phyloP scores from a whole-genome alignment of 352 stramenopile species.

The Phytophthora crassamura region DNA sequence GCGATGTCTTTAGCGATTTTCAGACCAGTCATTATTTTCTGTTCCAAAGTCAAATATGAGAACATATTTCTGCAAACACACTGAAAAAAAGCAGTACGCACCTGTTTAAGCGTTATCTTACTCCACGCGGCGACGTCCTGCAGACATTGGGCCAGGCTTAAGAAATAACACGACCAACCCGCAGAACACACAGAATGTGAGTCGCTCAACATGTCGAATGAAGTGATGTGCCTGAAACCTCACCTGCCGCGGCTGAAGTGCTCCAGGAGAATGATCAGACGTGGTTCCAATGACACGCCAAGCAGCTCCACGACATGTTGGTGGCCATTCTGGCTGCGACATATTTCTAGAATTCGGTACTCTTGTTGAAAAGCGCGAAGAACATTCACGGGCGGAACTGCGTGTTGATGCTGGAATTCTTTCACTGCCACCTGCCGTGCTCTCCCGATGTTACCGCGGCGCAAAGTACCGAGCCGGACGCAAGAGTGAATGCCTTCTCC shows the following conservation, averaged over 20 bases:
- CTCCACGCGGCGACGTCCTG: constrained; percentile 33
- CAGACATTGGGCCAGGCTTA: constrained; percentile 45
- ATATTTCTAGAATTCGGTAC: constrained; percentile 35
- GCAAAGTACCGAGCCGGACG: constrained; percentile 30
- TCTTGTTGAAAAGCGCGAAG: constrained; percentile 46
- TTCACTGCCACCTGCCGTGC: constrained; percentile 38
- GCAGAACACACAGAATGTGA: no score
- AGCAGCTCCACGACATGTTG: constrained; percentile 33
- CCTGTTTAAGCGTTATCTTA: constrained; percentile 38
- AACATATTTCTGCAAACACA: neutral
- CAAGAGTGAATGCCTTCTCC: constrained; percentile 48
- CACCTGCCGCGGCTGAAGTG: constrained; percentile 42
- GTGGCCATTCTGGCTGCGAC: constrained; percentile 14
- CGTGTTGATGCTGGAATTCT: constrained; percentile 45
- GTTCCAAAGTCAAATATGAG: neutral
- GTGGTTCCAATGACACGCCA: constrained; percentile 37
- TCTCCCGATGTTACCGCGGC: neutral
- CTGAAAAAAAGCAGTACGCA: constrained; percentile 1
- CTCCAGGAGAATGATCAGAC: constrained; percentile 41
- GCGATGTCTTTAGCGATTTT: constrained; percentile 41
- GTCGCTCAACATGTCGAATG: neutral
- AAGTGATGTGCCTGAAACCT: neutral
- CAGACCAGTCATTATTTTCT: constrained; percentile 43
- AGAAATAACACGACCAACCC: neutral
- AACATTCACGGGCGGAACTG: constrained; percentile 38